Evolutionary conservation across 2,329 filamentous ascomycete species (phyloP).

Genomic region (Simplicillium sp.): DNA sequence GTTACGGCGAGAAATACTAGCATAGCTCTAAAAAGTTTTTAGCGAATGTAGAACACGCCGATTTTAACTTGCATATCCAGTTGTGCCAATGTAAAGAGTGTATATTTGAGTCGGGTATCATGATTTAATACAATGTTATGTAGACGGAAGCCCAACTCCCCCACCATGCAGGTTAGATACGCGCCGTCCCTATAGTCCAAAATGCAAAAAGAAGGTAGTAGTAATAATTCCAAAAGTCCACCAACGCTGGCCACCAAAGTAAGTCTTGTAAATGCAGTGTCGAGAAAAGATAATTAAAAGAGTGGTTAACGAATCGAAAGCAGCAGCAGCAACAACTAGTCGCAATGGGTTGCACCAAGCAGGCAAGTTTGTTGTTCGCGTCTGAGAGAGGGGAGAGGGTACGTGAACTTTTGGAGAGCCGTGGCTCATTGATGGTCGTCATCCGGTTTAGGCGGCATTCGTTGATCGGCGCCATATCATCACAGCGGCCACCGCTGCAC

Average conservation of each 20-base stretch:
- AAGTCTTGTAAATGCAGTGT: slow-evolving; percentile 4
- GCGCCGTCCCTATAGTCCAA: not conserved
- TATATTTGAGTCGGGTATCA: slow-evolving; percentile 10
- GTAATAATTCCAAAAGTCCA: not conserved
- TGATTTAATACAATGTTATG: slow-evolving; percentile 6
- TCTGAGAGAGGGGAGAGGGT: not conserved
- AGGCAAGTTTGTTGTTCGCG: slow-evolving; percentile 3
- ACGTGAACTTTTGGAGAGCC: not conserved
- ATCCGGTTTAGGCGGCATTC: slow-evolving; percentile 25
- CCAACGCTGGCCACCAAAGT: not conserved
- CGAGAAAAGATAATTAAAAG: slow-evolving; percentile 4
- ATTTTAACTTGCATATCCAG: too few species aligned
- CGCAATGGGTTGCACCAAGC: too few species aligned
- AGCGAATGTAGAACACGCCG: too few species aligned
- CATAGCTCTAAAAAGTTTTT: too few species aligned
- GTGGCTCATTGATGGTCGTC: not conserved
- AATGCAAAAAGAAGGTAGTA: not conserved
- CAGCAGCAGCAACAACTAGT: slow-evolving; percentile 3
- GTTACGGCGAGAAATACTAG: too few species aligned
- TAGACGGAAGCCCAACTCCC: not conserved
- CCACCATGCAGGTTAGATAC: not conserved
- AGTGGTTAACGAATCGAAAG: slow-evolving; percentile 5
- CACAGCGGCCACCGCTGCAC: slow-evolving; percentile 51
- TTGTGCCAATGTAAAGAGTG: not conserved
- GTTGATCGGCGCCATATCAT: slow-evolving; percentile 57